Base-by-base conservation (phyloP, 2,329 filamentous ascomycete species). In the Hypoxylon sp. region DNA sequence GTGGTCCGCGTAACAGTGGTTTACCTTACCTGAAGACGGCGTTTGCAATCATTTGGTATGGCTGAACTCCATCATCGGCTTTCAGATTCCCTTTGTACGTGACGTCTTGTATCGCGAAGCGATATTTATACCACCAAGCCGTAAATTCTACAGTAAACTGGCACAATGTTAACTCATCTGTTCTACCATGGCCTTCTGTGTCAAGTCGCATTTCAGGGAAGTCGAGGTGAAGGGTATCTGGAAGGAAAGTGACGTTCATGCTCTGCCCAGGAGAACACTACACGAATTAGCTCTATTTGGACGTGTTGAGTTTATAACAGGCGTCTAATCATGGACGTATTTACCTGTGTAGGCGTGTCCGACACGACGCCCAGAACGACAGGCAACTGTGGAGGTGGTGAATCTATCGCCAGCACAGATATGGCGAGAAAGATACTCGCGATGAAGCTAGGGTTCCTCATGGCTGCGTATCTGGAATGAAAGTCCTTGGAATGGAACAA, bases 51-150 rank as follows among this genome's bases (percentile, higher is more conserved):
- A 65, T 26, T 17, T 65, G 28, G 44, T 67, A 62, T 10, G 68
- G n/a, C 39, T 65, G 59, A 3, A 65, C 67, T 10, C 62, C 62
- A 13, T 64, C 59, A 4, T 59, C 61, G 13, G 62, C 59, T n/a
- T 58, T 61, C 1, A 67, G 20, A 7, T 65, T 59, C n/a, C 67
- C 64, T 32, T 51, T 58, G 46, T 69, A 67, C 8, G 62, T 67
- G 1, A 69, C 53, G 20, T 65, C 58, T 26, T 28, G 43, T 34
- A 67, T 55, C 30, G 59, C 56, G 22, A 69, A 59, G 17, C 67
- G 64, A 22, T 64, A 69, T 28, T 65, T 65, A n/a, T 67, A 67
- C 53, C 56, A 65, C 64, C 64, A 69, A 7, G 59, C 59, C 15
- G 48, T 59, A 6, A 65, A 62, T 47, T 69, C 67, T 6, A 56